phyloP scores from a whole-genome alignment of 1,284 basidiomycete species.

The Athelia sp. region DNA sequence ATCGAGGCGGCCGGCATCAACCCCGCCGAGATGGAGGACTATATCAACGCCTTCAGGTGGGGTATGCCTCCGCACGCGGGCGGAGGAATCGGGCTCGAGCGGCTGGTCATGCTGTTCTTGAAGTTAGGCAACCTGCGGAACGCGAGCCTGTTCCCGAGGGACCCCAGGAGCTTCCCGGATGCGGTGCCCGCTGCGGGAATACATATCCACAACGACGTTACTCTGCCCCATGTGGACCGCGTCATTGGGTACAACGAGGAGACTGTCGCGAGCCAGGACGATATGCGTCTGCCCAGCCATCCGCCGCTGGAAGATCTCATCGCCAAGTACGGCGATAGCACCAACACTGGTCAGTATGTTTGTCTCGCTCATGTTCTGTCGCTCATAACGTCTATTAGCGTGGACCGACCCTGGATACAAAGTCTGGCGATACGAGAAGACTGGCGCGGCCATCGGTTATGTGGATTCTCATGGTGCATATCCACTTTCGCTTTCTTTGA shows the following conservation, averaged over 20 bases:
- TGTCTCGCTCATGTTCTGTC: not conserved
- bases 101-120: constrained; percentile 61
- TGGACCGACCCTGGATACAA: constrained; percentile 39
- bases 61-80: not conserved
- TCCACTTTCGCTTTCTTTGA: not conserved
- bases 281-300: not conserved
- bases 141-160: constrained; percentile 61
- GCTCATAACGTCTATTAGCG: constrained; percentile 6
- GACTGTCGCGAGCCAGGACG: not conserved
- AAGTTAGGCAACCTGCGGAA: constrained; percentile 62
- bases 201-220: not conserved
- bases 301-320: constrained; percentile 25
- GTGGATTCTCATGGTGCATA: constrained; percentile 14
- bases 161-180: constrained; percentile 42
- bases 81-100: constrained; percentile 34
- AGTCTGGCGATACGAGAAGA: constrained; percentile 34
- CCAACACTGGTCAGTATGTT: constrained; percentile 28
- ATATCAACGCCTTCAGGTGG: not conserved
- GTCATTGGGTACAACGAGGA: not conserved
- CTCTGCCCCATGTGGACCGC: not conserved
- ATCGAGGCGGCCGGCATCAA: constrained; percentile 52
- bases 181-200: not conserved
- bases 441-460: constrained; percentile 37
- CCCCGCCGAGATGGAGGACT: constrained; percentile 38
- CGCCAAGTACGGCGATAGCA: constrained; percentile 41